Evolutionary conservation across 1,284 basidiomycete genomes (phyloP).

Genomic region (Naganishia sp.): DNA sequence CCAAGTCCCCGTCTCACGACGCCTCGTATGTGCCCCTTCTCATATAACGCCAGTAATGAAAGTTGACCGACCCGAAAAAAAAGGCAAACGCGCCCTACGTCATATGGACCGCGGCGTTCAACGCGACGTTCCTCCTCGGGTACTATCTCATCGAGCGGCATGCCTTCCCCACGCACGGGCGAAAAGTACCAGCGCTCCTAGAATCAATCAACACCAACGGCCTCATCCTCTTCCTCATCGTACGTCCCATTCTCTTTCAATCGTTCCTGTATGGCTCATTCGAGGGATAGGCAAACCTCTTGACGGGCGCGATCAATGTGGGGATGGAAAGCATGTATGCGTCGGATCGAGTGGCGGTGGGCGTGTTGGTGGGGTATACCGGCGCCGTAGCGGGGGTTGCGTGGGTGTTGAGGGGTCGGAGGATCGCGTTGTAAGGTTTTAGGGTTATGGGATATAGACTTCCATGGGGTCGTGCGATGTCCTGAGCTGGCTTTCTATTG

Average conservation of each 20-base stretch:
- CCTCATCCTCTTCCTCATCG: constrained; percentile 76
- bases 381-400: constrained; percentile 63
- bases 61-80: not conserved
- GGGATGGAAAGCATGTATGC: constrained; percentile 80
- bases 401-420: constrained; percentile 58
- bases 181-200: constrained; percentile 63
- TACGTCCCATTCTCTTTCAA: no score
- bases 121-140: constrained; percentile 77
- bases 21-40: constrained; percentile 62
- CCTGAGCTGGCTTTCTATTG: no score
- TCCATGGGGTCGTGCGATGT: no score
- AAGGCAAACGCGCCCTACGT: constrained; percentile 88
- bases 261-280: no score
- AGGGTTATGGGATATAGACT: not conserved
- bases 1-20: constrained; percentile 63
- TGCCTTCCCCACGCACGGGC: constrained; percentile 61
- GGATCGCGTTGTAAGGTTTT: constrained; percentile 38
- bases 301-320: constrained; percentile 84
- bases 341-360: constrained; percentile 62
- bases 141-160: constrained; percentile 75
- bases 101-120: constrained; percentile 86
- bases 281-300: constrained; percentile 70
- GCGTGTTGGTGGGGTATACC: constrained; percentile 67
- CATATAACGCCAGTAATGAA: no score
- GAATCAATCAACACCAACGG: constrained; percentile 81